Evolutionary conservation across 495 filamentous ascomycete genomes (phyloP).

Genomic region (Aspergillus olivimuriae): DNA sequence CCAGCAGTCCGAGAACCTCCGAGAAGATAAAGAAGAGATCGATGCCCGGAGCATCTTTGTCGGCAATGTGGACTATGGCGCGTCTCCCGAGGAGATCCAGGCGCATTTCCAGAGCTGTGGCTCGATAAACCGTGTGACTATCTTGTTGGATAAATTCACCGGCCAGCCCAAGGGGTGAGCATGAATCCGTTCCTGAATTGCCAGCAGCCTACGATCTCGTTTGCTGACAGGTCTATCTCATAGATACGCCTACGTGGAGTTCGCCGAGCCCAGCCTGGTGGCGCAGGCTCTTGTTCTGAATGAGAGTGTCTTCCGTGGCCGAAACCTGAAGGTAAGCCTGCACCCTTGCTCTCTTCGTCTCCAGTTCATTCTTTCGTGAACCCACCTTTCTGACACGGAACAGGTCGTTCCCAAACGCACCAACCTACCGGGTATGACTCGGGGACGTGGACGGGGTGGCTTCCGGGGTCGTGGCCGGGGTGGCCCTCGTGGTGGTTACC

Average conservation of each 20-base stretch:
- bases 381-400: background rate
- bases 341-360: no score
- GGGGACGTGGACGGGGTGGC: slow-evolving; percentile 67
- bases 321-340: slow-evolving; percentile 76
- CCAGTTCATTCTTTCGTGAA: background rate
- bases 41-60: slow-evolving; percentile 96
- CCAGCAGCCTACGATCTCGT: slow-evolving; percentile 10
- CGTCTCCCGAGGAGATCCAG: slow-evolving; percentile 97
- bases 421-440: slow-evolving; percentile 90
- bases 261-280: slow-evolving; percentile 89
- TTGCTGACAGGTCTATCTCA: slow-evolving; percentile 38
- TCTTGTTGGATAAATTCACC: slow-evolving; percentile 94
- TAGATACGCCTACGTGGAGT: slow-evolving; percentile 99
- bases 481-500: slow-evolving; percentile 67
- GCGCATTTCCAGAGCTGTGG: slow-evolving; percentile 97
- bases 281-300: slow-evolving; percentile 92
- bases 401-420: slow-evolving; percentile 95
- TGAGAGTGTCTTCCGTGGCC: slow-evolving; percentile 91
- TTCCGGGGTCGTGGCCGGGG: slow-evolving; percentile 60
- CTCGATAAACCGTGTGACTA: slow-evolving; percentile 96
- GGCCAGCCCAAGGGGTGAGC: slow-evolving; percentile 96
- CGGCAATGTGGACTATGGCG: slow-evolving; percentile 97
- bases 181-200: background rate
- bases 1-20: slow-evolving; percentile 70
- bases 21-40: slow-evolving; percentile 92